Base-by-base conservation (phyloP, 2,329 filamentous ascomycete genomes). In the Alternaria sp. region DNA sequence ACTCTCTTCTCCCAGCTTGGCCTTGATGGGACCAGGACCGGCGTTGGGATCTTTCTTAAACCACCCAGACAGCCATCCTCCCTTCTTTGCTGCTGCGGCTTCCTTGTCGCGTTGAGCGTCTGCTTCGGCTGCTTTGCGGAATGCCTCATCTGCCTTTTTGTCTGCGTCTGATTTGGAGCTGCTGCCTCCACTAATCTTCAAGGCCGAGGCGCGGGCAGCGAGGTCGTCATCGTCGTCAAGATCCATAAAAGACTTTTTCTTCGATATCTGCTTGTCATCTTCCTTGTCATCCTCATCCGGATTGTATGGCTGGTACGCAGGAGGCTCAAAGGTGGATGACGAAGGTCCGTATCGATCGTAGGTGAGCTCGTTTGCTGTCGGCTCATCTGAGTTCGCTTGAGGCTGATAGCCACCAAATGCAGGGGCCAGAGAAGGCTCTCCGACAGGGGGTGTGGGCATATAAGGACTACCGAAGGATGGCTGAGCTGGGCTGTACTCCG, bases 1-100 rank as follows among this genome's bases (percentile, higher is more conserved):
- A 79, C 89, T 97, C 75, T 96, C 89, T 80, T 99, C 96, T 65
- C 95, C 96, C 9, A 99, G 87, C 75, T 99, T 99, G 66, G 96
- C 96, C 71, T 88, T 89, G 78, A 97, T 92, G n/a, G 94, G 88
- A n/a, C 81, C 82, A 5, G 81, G 81, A n/a, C 82, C 68, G n/a
- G 85, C 79, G 71, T 91, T 87, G 77, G 91, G 90, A 72, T 89
- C 87, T 68, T 87, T 87, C 72, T 91, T 91, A 68, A 97, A 96
- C 93, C 94, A 97, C 54, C 93, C 90, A 30, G 88, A 87, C 61
- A 97, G 91, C 77, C 90, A 91, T 89, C 94, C 97, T 28, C 91
- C 90, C 30, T 81, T 81, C 77, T 86, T 86, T 69, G 83, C 81
- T 46, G 76, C 67, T 5, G 64, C 81, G 25, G 77, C 73, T 25